phyloP scores from a whole-genome alignment of 345 rosid genomes.

The Citrus australasica region DNA sequence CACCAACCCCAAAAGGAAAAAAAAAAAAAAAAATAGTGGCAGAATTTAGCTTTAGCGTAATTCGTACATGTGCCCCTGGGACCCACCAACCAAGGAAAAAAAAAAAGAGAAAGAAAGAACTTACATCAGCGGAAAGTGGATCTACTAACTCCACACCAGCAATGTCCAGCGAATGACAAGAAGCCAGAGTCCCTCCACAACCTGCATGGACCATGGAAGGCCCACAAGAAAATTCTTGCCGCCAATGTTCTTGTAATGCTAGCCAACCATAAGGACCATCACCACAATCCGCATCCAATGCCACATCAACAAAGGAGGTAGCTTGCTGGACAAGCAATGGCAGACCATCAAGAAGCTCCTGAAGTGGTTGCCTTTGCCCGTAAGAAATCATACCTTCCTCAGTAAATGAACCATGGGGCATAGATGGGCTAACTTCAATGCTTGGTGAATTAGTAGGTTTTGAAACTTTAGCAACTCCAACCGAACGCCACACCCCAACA shows the following conservation, averaged over 20 bases:
- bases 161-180: conserved; percentile 89
- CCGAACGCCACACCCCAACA: conserved; percentile 97
- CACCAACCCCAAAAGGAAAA: no score
- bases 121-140: conserved; percentile 96
- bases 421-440: conserved; percentile 67
- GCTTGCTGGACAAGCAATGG: conserved; percentile 92
- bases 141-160: conserved; percentile 93
- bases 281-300: conserved; percentile 85
- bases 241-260: conserved; percentile 96
- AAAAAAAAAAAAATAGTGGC: no score
- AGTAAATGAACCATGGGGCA: conserved; percentile 63
- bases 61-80: no score
- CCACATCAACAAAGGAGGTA: conserved; percentile 92
- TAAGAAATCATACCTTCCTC: conserved; percentile 81
- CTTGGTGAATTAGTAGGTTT: conserved; percentile 61
- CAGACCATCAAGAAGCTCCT: conserved; percentile 91
- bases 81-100: no score
- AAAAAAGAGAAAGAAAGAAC: neutral
- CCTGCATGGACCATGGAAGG: conserved; percentile 97
- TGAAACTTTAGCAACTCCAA: conserved; percentile 74
- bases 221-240: conserved; percentile 93
- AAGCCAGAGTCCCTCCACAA: conserved; percentile 95
- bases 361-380: conserved; percentile 89
- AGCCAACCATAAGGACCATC: conserved; percentile 99
- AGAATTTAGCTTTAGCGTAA: no score